Base-by-base conservation (phyloP, 2,329 filamentous ascomycete species). In the Amauroascus niger region DNA sequence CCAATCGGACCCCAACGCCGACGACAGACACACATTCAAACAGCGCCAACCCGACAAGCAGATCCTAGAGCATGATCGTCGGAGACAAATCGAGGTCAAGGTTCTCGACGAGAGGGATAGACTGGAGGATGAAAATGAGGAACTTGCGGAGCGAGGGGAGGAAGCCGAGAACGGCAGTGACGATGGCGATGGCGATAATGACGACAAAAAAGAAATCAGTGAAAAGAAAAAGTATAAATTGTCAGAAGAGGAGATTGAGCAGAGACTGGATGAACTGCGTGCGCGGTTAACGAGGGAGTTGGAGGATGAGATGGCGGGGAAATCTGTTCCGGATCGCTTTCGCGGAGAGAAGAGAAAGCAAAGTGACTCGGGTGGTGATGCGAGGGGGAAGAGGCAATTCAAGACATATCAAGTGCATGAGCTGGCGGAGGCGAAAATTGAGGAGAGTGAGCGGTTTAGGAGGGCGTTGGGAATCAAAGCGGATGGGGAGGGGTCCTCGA, bases 361-460 rank as follows among this genome's bases (percentile, higher is more conserved):
- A 39, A 40, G 59, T 41, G 53, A 62, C 43, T 69, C 59, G 32
- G 65, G 63, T 22, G 53, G 41, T 16, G 55, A 41, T 43, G 58
- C 59, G 4, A 61, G 58, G 57, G 64, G 66, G 57, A 59, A 67
- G 65, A 72, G 55, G 64, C 78, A 80, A 8, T 78, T 97, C 59
- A 98, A 97, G 73, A 78, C 83, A 60, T 89, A 97, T 71, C 88
- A 97, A 71, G 89, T 97, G 18, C 93, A 98, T 74, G 93, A 97
- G 72, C 78, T 95, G 68, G 93, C 93, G 16, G 87, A 93, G 64
- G 93, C 91, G 56, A 98, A 98, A 79, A 91, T 95, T 61, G 86
- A 88, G 68, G 93, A 98, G 77, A 95, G 86, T 69, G 90, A 97
- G 72, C 80, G 87, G 62, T 74, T 98, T 67, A 76, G 91, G 59